A percentile compares a stretch with the other conserved stretches of the same genome.
These are phyloP conservation scores for Trichoderma virens DNA, from an alignment of 495 filamentous ascomycete species.

Conservation along the genomic window DNA sequence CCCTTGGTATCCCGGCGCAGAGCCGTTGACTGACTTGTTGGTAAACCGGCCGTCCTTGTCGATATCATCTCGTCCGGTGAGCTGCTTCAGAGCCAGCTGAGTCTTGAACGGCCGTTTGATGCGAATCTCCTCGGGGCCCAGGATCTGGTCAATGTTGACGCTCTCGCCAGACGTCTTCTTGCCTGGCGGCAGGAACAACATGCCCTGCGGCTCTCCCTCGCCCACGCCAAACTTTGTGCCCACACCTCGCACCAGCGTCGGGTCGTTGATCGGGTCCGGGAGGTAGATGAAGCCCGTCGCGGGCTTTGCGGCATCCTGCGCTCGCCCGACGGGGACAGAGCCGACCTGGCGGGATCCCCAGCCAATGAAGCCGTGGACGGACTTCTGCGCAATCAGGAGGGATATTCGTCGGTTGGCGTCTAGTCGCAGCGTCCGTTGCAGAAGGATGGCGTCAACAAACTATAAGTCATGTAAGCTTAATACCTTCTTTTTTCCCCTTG, in stretches of 20 bases:
- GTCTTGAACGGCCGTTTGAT: slow-evolving; percentile 82
- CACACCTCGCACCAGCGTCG: slow-evolving; percentile 73
- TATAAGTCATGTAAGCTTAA: slow-evolving; percentile 20
- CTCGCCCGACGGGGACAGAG: slow-evolving; percentile 79
- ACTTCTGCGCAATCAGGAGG: slow-evolving; percentile 91
- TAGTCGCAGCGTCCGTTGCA: slow-evolving; percentile 79
- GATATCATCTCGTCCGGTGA: slow-evolving; percentile 70
- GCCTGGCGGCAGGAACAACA: slow-evolving; percentile 75
- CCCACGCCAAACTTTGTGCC: slow-evolving; percentile 72
- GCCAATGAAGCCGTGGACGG: slow-evolving; percentile 85
- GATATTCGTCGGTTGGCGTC: slow-evolving; percentile 84
- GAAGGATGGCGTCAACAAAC: slow-evolving; percentile 92
- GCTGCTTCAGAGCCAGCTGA: slow-evolving; percentile 58
- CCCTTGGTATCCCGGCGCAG: slow-evolving; percentile 59
- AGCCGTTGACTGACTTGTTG: slow-evolving; percentile 43
- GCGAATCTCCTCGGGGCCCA: slow-evolving; percentile 70
- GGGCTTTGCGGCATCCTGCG: slow-evolving; percentile 79
- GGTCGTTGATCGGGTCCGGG: slow-evolving; percentile 78
- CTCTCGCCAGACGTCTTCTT: slow-evolving; percentile 68
- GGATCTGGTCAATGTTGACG: slow-evolving; percentile 70
- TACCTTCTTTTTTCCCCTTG: not conserved
- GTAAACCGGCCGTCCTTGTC: slow-evolving; percentile 45
- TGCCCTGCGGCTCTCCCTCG: slow-evolving; percentile 67
- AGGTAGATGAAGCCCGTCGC: slow-evolving; percentile 78
- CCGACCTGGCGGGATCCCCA: slow-evolving; percentile 70